Evolutionary conservation across 352 stramenopile genomes (phyloP).

Genomic region (Thalassiosira livingstoniorum): DNA sequence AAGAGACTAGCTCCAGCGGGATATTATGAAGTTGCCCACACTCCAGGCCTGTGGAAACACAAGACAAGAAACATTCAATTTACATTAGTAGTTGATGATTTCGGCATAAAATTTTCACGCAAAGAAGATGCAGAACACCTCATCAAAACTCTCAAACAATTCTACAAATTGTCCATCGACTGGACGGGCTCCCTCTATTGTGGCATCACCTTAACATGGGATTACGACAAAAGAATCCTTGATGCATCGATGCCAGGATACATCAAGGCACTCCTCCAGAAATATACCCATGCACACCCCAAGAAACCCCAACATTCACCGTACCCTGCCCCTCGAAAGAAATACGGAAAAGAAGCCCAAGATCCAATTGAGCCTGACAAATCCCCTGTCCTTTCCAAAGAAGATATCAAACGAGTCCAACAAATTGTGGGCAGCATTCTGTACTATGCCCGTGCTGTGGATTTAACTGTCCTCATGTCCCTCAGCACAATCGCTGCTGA

Average conservation of each 20-base stretch:
- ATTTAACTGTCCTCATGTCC: background rate
- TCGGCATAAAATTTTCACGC: conserved; percentile 6
- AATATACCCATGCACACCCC: background rate
- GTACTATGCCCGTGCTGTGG: background rate
- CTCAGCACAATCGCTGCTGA: background rate
- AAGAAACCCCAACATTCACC: background rate
- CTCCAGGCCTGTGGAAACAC: conserved; percentile 15
- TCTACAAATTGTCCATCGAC: background rate
- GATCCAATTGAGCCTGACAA: background rate
- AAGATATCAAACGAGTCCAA: background rate
- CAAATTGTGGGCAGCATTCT: background rate
- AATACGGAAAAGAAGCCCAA: background rate
- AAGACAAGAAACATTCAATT: conserved; percentile 11
- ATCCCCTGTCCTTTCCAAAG: background rate
- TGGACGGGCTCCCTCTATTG: background rate
- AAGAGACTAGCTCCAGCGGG: background rate
- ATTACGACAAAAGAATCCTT: background rate
- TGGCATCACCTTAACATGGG: background rate
- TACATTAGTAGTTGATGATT: conserved; percentile 15
- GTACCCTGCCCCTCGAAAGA: background rate
- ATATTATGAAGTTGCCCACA: background rate
- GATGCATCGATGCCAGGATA: background rate
- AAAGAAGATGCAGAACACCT: background rate
- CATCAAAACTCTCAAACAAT: background rate
- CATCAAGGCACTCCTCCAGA: background rate